Base-by-base conservation (phyloP, 768 basidiomycete genomes). In the Naematelia aurantialba region DNA sequence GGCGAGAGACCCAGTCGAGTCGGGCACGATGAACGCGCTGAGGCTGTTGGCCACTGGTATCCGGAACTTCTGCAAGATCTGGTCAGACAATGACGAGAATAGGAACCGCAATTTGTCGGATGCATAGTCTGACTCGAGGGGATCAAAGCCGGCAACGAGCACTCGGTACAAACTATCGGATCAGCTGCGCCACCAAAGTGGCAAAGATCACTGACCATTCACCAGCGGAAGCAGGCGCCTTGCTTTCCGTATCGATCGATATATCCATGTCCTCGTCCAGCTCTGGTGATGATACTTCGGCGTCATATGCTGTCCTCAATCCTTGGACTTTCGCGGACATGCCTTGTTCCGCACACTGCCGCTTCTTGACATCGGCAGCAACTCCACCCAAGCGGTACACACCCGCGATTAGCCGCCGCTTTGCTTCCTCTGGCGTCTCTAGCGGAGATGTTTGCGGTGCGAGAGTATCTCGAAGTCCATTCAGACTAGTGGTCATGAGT, bases 1-100 rank as follows among this genome's bases (percentile, higher is more conserved):
- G 12, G 42, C 59, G 3, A 71, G 59, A 8, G 66, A 26, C 12
- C 57, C 60, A 1, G 51, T 31, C 0, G 65, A 34, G 45, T 70
- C 72, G 21, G 69, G 71, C 11, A 73, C 59, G 47, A 73, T 70
- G 58, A 68, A 70, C 0, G 71, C 64, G 5, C 68, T 66, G 0
- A 73, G 49, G 19, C 58, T 59, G 44, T 67, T 55, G 19, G 61
- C 52, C 21, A 71, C 55, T 4, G 66, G 65, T 8, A 69, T 55
- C 26, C 61, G 58, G 56, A 74, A 63, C 4, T 59, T 49, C 44
- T 59, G 42, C 10, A 58, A 53, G 19, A 60, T 56, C 19, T 52
- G 61, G 12, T 60, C 31, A 5, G 55, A 55, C 5, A 65, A 55
- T 2, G 39, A 31, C 14, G 56, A 44, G 5, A 69, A 58, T 4